These are phyloP conservation scores for Oryza rufipogon DNA, from an alignment of 176 grass and related monocot species.

Conservation along the genomic window DNA sequence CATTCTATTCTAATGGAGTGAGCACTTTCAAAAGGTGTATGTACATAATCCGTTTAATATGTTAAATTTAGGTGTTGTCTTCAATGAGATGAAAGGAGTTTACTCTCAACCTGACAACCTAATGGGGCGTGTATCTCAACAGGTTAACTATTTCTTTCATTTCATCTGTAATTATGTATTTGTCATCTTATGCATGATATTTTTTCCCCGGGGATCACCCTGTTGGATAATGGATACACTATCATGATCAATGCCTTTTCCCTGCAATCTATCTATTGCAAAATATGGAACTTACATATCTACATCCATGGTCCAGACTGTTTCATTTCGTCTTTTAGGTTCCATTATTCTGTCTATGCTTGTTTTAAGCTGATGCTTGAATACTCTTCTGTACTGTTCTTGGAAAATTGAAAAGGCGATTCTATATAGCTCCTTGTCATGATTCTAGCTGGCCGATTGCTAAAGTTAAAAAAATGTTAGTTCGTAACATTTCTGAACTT, in stretches of 20 bases:
- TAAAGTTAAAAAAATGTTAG: background rate
- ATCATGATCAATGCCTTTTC: background rate
- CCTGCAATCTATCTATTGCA: conserved; percentile 33
- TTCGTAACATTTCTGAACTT: conserved; percentile 22
- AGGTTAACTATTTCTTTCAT: conserved; percentile 56
- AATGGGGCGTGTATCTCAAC: conserved; percentile 80
- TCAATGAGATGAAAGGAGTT: conserved; percentile 99
- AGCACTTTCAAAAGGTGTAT: conserved; percentile 23
- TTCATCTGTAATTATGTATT: background rate
- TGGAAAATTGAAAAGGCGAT: background rate
- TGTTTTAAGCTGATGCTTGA: conserved; percentile 18
- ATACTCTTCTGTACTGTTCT: conserved; percentile 4
- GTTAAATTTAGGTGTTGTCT: conserved; percentile 82
- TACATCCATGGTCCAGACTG: conserved; percentile 13
- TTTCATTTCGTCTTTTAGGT: background rate
- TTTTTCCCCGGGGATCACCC: background rate
- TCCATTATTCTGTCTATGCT: conserved; percentile 15
- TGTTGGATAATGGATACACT: conserved; percentile 8
- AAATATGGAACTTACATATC: conserved; percentile 23
- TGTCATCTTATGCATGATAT: conserved; percentile 14
- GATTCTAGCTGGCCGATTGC: conserved; percentile 12
- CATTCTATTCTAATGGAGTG: conserved; percentile 31
- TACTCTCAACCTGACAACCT: conserved; percentile 98
- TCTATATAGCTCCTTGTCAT: conserved; percentile 14
- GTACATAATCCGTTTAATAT: conserved; percentile 33